Percentiles rank a stretch among this genome's conserved stretches.
Conservation (phyloP, 768 basidiomycete species). For the Melanogaster broomeanus region DNA sequence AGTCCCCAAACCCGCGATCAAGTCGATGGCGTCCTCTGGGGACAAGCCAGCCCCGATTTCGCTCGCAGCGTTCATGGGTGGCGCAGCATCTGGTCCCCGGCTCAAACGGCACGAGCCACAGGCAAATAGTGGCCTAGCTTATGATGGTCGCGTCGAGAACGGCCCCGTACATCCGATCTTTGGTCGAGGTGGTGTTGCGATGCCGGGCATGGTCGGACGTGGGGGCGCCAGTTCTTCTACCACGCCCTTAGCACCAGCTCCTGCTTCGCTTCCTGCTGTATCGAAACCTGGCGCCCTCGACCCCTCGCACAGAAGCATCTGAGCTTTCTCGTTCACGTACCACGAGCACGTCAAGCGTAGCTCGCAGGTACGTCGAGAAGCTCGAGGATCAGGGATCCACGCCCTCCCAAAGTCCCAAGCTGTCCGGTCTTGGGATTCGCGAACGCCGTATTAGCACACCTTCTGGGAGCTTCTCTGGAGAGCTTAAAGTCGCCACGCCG, state of each 20-base stretch:
- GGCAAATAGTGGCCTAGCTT: conserved; percentile 63
- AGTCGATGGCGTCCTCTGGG: conserved; percentile 8
- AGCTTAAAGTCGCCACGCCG: conserved; percentile 18
- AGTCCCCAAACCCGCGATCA: conserved; percentile 15
- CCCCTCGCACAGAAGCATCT: conserved; percentile 9
- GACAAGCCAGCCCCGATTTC: conserved; percentile 56
- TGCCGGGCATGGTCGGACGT: conserved; percentile 63
- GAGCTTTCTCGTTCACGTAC: conserved; percentile 29
- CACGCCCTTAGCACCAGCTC: conserved; percentile 5
- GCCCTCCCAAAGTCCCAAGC: conserved; percentile 30
- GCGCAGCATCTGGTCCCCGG: conserved; percentile 71
- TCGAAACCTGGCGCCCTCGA: not conserved
- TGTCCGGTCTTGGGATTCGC: conserved; percentile 32
- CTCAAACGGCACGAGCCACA: conserved; percentile 75
- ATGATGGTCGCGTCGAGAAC: conserved; percentile 57
- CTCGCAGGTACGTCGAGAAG: conserved; percentile 38
- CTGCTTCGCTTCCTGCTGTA: conserved; percentile 1
- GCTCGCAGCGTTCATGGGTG: conserved; percentile 81
- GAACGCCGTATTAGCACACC: conserved; percentile 57
- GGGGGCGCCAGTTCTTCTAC: conserved; percentile 7
- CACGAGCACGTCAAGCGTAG: conserved; percentile 36
- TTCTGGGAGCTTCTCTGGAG: conserved; percentile 13
- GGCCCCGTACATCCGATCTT: conserved; percentile 72
- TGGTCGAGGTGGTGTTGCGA: conserved; percentile 71
- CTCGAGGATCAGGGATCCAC: conserved; percentile 39